These are phyloP conservation scores for Phaffia tasmanica DNA, from an alignment of 768 basidiomycete genomes.

Conservation along the genomic window DNA sequence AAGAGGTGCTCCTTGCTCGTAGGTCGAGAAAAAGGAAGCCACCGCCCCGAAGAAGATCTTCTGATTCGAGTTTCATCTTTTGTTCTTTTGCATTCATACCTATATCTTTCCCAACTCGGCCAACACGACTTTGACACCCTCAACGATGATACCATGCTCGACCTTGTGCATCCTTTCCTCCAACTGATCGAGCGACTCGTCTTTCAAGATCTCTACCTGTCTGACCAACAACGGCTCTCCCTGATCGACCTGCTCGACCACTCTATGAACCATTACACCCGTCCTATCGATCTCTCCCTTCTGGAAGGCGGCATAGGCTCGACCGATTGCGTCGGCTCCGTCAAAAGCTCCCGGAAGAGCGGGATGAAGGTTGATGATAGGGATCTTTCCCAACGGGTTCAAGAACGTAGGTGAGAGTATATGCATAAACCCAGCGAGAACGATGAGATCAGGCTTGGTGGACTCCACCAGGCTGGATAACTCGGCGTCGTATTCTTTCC, in stretches of 20 bases:
- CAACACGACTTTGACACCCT: constrained; percentile 63
- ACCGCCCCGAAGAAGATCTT: no score
- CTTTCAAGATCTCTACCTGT: constrained; percentile 60
- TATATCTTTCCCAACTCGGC: constrained; percentile 34
- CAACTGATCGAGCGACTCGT: constrained; percentile 60
- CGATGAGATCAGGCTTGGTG: constrained; percentile 67
- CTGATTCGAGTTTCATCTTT: no score
- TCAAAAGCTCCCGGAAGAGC: constrained; percentile 94
- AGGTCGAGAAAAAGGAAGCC: no score
- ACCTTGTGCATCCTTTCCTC: constrained; percentile 65
- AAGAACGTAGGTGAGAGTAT: constrained; percentile 75
- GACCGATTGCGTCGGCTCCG: constrained; percentile 77
- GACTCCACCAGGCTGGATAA: constrained; percentile 57
- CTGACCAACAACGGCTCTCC: constrained; percentile 76
- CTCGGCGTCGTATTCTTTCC: constrained; percentile 75
- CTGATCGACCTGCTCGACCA: constrained; percentile 83
- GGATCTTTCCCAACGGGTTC: constrained; percentile 42
- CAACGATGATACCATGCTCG: constrained; percentile 86
- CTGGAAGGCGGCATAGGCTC: constrained; percentile 81
- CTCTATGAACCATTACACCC: constrained; percentile 88
- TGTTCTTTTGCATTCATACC: neutral
- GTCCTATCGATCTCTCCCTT: constrained; percentile 64
- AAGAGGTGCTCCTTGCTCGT: no score
- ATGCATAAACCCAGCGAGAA: constrained; percentile 99
- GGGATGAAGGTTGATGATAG: constrained; percentile 93